Evolutionary conservation across 441 rosid genomes (phyloP).

Genomic region (Gossypium gossypioides): DNA sequence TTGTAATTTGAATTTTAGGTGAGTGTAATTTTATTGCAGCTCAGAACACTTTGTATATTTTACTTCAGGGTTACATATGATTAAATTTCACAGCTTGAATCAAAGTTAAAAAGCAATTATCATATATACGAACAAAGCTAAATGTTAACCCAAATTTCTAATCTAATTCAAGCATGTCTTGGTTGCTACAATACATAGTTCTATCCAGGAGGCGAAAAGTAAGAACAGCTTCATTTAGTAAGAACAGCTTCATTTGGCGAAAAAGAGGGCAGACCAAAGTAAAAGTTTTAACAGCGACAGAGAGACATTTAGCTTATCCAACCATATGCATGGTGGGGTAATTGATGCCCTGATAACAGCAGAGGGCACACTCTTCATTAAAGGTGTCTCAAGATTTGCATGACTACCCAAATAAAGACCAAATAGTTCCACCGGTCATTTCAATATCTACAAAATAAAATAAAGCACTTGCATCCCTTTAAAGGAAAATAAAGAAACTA

Average conservation of each 20-base stretch:
- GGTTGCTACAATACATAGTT: neutral
- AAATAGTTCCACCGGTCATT: neutral
- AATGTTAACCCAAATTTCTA: neutral
- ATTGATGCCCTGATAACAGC: neutral
- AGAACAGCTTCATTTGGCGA: neutral
- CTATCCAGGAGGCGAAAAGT: neutral
- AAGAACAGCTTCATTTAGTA: neutral
- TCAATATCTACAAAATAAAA: neutral
- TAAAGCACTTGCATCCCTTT: neutral
- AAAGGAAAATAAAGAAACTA: slow-evolving; percentile 3
- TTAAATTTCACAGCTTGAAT: neutral
- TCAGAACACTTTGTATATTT: neutral
- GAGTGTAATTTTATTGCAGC: neutral
- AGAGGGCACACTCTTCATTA: neutral
- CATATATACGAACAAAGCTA: neutral
- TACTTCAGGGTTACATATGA: neutral
- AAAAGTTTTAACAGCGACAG: neutral
- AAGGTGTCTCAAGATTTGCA: neutral
- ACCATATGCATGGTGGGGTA: neutral
- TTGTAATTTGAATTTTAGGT: neutral
- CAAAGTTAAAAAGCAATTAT: neutral
- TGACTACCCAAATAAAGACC: neutral
- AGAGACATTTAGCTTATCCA: neutral
- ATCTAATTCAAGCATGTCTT: slow-evolving; percentile 5
- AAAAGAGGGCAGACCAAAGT: slow-evolving; percentile 4